phyloP scores from a whole-genome alignment of 306 rosid genomes.

The Castanopsis chinensis region DNA sequence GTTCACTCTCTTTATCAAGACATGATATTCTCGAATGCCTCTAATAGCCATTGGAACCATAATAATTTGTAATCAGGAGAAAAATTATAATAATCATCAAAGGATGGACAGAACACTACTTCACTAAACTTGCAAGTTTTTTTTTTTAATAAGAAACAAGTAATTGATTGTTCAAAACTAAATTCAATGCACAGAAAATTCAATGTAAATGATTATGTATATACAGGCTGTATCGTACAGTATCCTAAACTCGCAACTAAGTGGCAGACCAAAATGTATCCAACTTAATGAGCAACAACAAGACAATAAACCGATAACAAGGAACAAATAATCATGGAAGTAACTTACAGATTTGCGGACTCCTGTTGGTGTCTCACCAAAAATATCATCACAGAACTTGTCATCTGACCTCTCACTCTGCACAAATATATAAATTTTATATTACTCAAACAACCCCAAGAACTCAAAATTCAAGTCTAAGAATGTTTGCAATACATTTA shows the following conservation, averaged over 20 bases:
- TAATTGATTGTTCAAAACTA: no score
- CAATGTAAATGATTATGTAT: no score
- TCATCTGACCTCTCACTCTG: conserved; percentile 89
- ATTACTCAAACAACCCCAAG: background rate
- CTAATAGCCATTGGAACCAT: background rate
- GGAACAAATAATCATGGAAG: conserved; percentile 6
- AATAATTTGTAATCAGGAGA: background rate
- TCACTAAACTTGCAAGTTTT: background rate
- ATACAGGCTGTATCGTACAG: no score
- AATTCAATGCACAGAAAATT: no score
- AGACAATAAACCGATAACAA: background rate
- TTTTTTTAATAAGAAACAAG: no score
- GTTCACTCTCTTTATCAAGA: background rate
- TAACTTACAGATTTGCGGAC: conserved; percentile 69
- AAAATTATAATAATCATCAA: background rate
- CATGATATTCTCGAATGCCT: background rate
- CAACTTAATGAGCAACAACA: background rate
- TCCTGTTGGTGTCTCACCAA: conserved; percentile 99
- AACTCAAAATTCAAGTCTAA: background rate
- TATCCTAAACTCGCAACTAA: background rate
- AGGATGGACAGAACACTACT: background rate
- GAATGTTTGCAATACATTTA: background rate
- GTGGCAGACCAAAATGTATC: background rate
- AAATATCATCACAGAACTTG: conserved; percentile 84
- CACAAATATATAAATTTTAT: conserved; percentile 26